phyloP scores from a whole-genome alignment of 768 basidiomycete species.

The Boletus speciosus region DNA sequence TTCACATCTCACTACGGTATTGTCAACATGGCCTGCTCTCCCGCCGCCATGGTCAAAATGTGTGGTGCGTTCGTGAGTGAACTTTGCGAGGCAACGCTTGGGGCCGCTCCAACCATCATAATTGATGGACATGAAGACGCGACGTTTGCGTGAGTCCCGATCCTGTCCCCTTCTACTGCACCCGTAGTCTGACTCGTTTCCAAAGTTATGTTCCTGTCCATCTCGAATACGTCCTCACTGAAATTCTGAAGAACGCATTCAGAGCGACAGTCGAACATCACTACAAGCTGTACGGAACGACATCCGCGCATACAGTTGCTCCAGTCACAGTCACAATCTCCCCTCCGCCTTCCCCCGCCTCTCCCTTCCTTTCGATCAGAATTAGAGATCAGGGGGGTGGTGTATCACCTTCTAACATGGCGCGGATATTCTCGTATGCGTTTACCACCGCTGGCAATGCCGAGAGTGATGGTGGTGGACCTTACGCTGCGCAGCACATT shows the following conservation, averaged over 20 bases:
- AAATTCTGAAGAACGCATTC: slow-evolving; percentile 88
- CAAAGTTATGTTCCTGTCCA: slow-evolving; percentile 83
- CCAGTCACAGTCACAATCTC: slow-evolving; percentile 73
- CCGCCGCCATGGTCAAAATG: slow-evolving; percentile 68
- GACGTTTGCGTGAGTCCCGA: slow-evolving; percentile 68
- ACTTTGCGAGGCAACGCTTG: slow-evolving; percentile 81
- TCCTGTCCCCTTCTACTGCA: background rate
- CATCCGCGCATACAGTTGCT: slow-evolving; percentile 41
- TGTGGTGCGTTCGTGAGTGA: slow-evolving; percentile 83
- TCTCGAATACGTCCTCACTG: slow-evolving; percentile 87
- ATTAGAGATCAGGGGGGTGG: slow-evolving; percentile 88
- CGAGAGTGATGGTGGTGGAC: slow-evolving; percentile 54
- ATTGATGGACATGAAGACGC: slow-evolving; percentile 70
- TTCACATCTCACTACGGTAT: slow-evolving; percentile 58
- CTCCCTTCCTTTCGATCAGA: slow-evolving; percentile 65
- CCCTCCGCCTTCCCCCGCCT: slow-evolving; percentile 40
- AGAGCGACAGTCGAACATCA: slow-evolving; percentile 84
- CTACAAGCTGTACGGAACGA: slow-evolving; percentile 37
- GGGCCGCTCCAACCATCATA: slow-evolving; percentile 59
- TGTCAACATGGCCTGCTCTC: slow-evolving; percentile 70
- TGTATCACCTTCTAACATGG: slow-evolving; percentile 68
- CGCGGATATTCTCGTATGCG: slow-evolving; percentile 84
- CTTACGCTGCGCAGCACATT: slow-evolving; percentile 76
- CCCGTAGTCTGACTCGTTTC: slow-evolving; percentile 9
- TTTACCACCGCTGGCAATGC: slow-evolving; percentile 77